These are phyloP conservation scores for Cordyceps javanica DNA, from an alignment of 2,329 filamentous ascomycete species.

Conservation along the genomic window DNA sequence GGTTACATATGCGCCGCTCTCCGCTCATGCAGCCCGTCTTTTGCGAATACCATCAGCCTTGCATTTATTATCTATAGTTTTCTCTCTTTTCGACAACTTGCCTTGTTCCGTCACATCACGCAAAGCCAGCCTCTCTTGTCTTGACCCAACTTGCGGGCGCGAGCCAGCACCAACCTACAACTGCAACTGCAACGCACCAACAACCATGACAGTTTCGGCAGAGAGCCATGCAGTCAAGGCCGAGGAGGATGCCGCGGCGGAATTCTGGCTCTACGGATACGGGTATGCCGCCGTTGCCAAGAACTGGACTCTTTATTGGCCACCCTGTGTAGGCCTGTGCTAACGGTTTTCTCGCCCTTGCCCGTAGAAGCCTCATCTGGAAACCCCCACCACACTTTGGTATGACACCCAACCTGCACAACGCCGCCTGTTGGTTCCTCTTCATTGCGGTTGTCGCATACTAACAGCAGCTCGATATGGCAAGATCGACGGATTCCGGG, in stretches of 20 bases:
- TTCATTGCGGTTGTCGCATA: neutral
- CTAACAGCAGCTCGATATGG: constrained; percentile 11
- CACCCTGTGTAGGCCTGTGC: neutral
- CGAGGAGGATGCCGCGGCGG: constrained; percentile 32
- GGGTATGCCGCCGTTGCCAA: constrained; percentile 52
- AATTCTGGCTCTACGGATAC: constrained; percentile 97
- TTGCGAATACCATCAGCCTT: too few species aligned
- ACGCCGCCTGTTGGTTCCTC: constrained; percentile 2
- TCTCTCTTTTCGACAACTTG: too few species aligned
- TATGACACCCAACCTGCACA: constrained; percentile 35
- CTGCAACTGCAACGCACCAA: neutral
- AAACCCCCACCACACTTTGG: constrained; percentile 95
- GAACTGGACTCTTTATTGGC: neutral
- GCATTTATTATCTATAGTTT: too few species aligned
- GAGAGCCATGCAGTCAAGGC: neutral
- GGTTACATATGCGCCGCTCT: too few species aligned
- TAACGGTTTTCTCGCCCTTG: constrained; percentile 8
- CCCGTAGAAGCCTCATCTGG: constrained; percentile 78
- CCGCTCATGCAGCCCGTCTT: too few species aligned
- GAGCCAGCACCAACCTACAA: too few species aligned
- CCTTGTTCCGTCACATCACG: too few species aligned
- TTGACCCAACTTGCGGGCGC: too few species aligned
- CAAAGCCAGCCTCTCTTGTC: neutral
- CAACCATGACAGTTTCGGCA: neutral
- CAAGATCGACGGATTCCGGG: constrained; percentile 79